Evolutionary conservation across 129 eudicot genomes (phyloP), one percentile per base, ranked within the genome.

Genomic region (Ambrosia trifida): DNA sequence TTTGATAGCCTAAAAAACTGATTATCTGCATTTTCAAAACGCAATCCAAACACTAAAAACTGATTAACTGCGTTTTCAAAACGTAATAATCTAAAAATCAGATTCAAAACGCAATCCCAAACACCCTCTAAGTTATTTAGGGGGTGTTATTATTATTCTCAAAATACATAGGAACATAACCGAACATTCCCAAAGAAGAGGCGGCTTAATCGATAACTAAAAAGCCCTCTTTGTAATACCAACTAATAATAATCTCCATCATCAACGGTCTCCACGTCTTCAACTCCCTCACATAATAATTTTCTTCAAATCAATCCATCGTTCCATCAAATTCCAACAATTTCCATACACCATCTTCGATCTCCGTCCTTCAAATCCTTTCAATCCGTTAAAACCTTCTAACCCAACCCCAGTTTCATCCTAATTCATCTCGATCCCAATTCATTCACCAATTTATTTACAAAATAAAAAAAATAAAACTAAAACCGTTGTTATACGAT

Each of bases 181-280:
- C 6, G 1, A 12, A 59, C n/a, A 31, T 0, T 32, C 65, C 6
- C 13, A 59, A 59, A 59, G 11, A 30, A 30, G 65, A 19, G 65
- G 65, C 65, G 65, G 43, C 65, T 59, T 32, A 32, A 59, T 59
- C 65, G 65, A 59, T 31, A 2, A 20, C 28, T 43, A 1, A 62
- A 62, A 30, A 36, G 28, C 68, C 68, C 67, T 35, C 60, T 61
- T 62, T 16, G 35, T 57, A 68, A 68, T 59, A 47, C 20, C 1
- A 24, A 24, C 28, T 24, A 24, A 24, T 24, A 24, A 24, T 24
- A 24, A 24, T 24, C 28, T 24, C 28, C 28, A 24, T 24, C 65
- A 75, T 82, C 87, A 86, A 84, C 94, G 73, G 96, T 80, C 84
- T 57, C 91, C 77, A 96, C 96, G 93, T 81, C 94, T 88, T 88